A percentile compares a stretch with the other conserved stretches of the same genome.
Conservation (phyloP, 768 basidiomycete species). For the Neoboletus magnificus region DNA sequence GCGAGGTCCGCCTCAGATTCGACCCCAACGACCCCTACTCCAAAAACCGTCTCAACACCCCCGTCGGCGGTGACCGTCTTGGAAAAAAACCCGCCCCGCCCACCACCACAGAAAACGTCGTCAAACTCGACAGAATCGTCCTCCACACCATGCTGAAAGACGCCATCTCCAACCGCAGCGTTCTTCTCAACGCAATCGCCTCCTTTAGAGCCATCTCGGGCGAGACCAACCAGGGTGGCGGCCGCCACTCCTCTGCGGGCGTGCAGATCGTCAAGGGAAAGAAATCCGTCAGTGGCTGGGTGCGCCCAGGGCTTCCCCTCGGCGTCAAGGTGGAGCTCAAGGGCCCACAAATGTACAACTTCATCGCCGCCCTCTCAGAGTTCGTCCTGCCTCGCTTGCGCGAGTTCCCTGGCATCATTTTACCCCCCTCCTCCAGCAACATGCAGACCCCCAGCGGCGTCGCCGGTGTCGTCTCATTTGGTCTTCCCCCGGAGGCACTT, state of each 20-base stretch:
- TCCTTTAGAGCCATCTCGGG: conserved; percentile 85
- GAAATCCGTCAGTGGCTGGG: conserved; percentile 77
- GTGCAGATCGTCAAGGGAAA: conserved; percentile 72
- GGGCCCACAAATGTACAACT: conserved; percentile 93
- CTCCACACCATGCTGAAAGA: conserved; percentile 87
- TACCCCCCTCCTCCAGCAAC: conserved; percentile 73
- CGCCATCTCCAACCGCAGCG: conserved; percentile 62
- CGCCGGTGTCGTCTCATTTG: conserved; percentile 86
- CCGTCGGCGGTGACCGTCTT: conserved; percentile 66
- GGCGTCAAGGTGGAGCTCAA: conserved; percentile 89
- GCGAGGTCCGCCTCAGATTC: conserved; percentile 62
- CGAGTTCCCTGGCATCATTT: conserved; percentile 80
- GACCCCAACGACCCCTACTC: conserved; percentile 82
- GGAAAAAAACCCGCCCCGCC: conserved; percentile 67
- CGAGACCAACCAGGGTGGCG: conserved; percentile 71
- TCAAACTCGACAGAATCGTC: conserved; percentile 77
- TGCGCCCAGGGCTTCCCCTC: conserved; percentile 75
- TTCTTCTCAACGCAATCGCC: conserved; percentile 82
- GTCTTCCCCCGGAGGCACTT: conserved; percentile 81
- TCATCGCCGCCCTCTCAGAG: conserved; percentile 81
- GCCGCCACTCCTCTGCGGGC: conserved; percentile 64
- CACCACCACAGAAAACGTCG: conserved; percentile 63
- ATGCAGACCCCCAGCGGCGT: conserved; percentile 72
- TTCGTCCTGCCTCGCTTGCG: conserved; percentile 94
- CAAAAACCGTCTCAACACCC: conserved; percentile 70